Conservation (phyloP, 169 alveolate genomes). For the Eimeria falciformis region DNA sequence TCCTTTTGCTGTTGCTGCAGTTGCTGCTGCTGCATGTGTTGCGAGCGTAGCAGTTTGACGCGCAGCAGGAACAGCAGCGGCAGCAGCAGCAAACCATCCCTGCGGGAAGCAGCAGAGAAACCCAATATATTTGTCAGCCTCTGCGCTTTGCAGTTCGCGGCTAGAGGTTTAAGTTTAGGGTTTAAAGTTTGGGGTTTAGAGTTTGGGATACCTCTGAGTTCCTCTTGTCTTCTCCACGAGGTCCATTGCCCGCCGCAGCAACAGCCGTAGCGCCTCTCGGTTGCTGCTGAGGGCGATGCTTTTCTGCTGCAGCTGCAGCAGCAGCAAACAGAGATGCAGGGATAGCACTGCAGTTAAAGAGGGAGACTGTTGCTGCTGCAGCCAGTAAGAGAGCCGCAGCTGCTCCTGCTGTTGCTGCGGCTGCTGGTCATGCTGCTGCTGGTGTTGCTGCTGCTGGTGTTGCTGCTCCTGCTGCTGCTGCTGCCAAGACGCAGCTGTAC, state of each 20-base stretch:
- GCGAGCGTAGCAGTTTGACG: slow-evolving; percentile 51
- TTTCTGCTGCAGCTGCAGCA: slow-evolving; percentile 67
- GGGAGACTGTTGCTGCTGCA: slow-evolving; percentile 58
- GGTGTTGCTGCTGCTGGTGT: slow-evolving; percentile 48
- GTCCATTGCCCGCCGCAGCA: slow-evolving; percentile 28
- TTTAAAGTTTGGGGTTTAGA: slow-evolving; percentile 47
- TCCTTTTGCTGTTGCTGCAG: slow-evolving; percentile 7
- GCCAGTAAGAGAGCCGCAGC: slow-evolving; percentile 5
- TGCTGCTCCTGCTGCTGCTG: background rate
- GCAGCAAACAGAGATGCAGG: slow-evolving; percentile 30
- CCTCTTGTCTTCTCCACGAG: slow-evolving; percentile 17
- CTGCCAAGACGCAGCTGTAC: slow-evolving; percentile 15
- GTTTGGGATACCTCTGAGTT: background rate
- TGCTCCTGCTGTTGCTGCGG: slow-evolving; percentile 24
- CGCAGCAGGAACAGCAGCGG: slow-evolving; percentile 54
- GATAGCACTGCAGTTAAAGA: background rate
- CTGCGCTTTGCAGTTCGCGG: background rate
- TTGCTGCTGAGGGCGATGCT: slow-evolving; percentile 8
- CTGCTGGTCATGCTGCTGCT: background rate
- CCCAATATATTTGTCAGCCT: background rate
- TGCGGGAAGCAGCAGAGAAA: background rate
- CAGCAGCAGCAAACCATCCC: slow-evolving; percentile 55
- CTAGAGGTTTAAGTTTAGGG: slow-evolving; percentile 19
- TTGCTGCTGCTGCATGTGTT: slow-evolving; percentile 49
- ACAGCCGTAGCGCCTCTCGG: slow-evolving; percentile 62